A percentile compares a stretch with the other conserved stretches of the same genome.
Evolutionary conservation across 371 early-diverging fungal genomes (phyloP).

Genomic region (Amoeboaphelidium protococcarum): DNA sequence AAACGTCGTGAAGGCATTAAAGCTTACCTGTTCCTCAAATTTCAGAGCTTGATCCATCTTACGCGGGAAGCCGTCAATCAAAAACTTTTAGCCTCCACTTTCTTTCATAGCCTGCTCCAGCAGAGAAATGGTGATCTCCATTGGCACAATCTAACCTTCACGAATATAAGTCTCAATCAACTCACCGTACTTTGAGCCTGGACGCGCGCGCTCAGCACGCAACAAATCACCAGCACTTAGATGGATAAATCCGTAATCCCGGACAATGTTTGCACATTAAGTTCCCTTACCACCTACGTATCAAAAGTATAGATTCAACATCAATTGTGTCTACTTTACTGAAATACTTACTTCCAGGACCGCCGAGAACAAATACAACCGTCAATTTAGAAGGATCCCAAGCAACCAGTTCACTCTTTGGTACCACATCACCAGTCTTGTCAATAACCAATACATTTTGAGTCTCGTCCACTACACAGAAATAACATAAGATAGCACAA

Average conservation of each 20-base stretch:
- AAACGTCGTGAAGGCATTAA: conserved; percentile 5
- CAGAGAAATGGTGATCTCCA: conserved; percentile 72
- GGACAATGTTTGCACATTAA: conserved; percentile 55
- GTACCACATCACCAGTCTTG: no score
- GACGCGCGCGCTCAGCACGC: conserved; percentile 60
- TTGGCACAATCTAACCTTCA: conserved; percentile 82
- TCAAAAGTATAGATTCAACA: conserved; percentile 15
- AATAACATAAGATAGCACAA: no score
- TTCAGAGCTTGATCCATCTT: conserved; percentile 72
- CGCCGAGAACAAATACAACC: conserved; percentile 1
- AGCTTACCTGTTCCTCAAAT: conserved; percentile 60
- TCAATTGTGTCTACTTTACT: conserved; percentile 10
- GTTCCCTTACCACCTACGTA: conserved; percentile 48
- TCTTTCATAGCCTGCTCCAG: conserved; percentile 59
- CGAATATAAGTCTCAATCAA: conserved; percentile 63
- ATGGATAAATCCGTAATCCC: conserved; percentile 77
- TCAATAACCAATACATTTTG: no score
- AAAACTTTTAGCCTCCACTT: conserved; percentile 35
- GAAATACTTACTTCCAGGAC: background rate
- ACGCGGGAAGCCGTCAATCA: conserved; percentile 90
- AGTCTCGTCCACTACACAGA: no score
- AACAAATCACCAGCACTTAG: conserved; percentile 87
- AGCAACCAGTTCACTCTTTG: conserved; percentile 7
- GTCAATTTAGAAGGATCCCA: background rate
- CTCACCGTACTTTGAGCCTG: conserved; percentile 61